A percentile compares a stretch with the other conserved stretches of the same genome.
Evolutionary conservation across 2,329 filamentous ascomycete species (phyloP).

Genomic region (Talaromyces islandicus): DNA sequence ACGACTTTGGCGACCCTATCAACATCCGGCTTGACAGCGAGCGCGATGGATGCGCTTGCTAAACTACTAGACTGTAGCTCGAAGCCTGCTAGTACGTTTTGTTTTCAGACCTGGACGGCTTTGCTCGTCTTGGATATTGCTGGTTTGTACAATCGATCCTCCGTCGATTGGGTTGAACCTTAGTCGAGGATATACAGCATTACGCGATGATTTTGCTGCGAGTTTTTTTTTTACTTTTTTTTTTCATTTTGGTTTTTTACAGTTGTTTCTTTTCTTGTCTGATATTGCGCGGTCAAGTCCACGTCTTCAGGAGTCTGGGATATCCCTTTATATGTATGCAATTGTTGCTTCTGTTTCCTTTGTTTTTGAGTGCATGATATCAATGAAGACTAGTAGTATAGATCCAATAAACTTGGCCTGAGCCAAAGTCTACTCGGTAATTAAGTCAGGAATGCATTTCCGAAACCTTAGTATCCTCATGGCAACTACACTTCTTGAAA

Average conservation of each 20-base stretch:
- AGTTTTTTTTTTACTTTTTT: too few relatives aligned
- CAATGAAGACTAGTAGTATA: background rate
- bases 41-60: conserved; percentile 89
- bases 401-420: background rate
- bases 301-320: conserved; percentile 21
- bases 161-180: background rate
- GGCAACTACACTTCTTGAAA: background rate
- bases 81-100: conserved; percentile 13
- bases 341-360: conserved; percentile 1
- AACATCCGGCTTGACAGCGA: conserved; percentile 96
- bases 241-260: background rate
- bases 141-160: conserved; percentile 1
- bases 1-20: conserved; percentile 95
- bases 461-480: background rate
- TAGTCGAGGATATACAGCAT: background rate
- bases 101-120: conserved; percentile 9
- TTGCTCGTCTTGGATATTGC: conserved; percentile 1
- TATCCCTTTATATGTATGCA: conserved; percentile 12
- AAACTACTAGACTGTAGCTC: conserved; percentile 31
- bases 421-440: background rate
- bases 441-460: background rate
- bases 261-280: conserved; percentile 10
- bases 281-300: conserved; percentile 6
- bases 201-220: background rate
- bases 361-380: background rate